Conservation (phyloP, 2,329 filamentous ascomycete species). For the Bertia moriformis region DNA sequence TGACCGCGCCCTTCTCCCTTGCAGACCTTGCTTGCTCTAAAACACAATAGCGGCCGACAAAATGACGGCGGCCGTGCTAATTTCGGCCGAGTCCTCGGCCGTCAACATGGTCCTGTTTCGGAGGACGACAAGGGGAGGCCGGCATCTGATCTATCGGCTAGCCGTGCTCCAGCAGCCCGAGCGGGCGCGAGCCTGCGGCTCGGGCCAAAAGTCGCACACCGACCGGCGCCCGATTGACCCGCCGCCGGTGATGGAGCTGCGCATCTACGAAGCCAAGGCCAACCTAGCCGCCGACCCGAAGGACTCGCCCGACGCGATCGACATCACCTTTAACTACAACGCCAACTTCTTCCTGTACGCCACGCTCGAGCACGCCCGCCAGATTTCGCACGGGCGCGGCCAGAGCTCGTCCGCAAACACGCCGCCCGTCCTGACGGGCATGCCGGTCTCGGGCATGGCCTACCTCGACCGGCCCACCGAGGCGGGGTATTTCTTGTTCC, state of each 20-base stretch:
- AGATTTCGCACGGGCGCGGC: conserved; percentile 67
- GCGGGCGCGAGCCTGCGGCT: conserved; percentile 85
- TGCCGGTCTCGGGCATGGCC: conserved; percentile 87
- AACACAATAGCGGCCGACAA: not conserved
- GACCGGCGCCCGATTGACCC: conserved; percentile 87
- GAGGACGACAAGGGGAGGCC: conserved; percentile 61
- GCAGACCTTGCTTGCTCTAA: too few relatives aligned
- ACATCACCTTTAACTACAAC: conserved; percentile 81
- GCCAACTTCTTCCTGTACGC: conserved; percentile 96
- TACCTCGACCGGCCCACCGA: conserved; percentile 76
- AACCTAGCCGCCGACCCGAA: conserved; percentile 22
- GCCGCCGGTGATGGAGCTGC: conserved; percentile 83
- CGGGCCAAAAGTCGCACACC: conserved; percentile 79
- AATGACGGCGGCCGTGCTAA: not conserved
- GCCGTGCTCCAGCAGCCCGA: conserved; percentile 87
- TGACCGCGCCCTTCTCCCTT: too few relatives aligned
- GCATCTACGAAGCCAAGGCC: conserved; percentile 59
- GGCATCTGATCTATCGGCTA: conserved; percentile 67
- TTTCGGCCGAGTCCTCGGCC: conserved; percentile 10
- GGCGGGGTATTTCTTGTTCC: conserved; percentile 91
- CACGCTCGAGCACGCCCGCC: conserved; percentile 73
- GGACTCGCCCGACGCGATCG: conserved; percentile 44
- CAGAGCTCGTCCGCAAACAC: conserved; percentile 52
- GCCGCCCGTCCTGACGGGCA: conserved; percentile 78
- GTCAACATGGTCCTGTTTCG: too few relatives aligned